A percentile compares a stretch with the other conserved stretches of the same genome.
These are phyloP conservation scores for Podospora appendiculata DNA, from an alignment of 495 filamentous ascomycete species.

Conservation along the genomic window DNA sequence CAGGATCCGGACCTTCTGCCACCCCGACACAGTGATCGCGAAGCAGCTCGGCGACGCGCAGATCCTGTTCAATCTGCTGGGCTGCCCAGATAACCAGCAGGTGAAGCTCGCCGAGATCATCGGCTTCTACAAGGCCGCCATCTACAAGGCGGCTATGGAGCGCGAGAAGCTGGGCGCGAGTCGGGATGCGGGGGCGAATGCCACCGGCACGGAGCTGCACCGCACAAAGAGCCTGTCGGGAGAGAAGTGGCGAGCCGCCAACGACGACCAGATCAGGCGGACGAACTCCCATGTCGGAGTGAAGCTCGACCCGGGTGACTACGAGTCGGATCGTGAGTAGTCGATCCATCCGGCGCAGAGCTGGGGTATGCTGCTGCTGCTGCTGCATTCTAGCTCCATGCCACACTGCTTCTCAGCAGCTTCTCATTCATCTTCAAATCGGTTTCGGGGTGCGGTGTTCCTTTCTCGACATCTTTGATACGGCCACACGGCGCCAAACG, in stretches of 20 bases:
- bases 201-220: not conserved
- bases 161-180: constrained; percentile 6
- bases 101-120: constrained; percentile 27
- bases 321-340: not conserved
- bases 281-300: not conserved
- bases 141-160: constrained; percentile 30
- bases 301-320: not conserved
- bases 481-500: too few species aligned
- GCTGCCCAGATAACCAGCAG: constrained; percentile 23
- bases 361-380: not conserved
- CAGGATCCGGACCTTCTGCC: constrained; percentile 35
- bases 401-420: not conserved
- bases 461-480: not conserved
- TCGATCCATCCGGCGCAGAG: not conserved
- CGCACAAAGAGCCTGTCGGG: constrained; percentile 4
- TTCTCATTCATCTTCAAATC: not conserved
- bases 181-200: not conserved
- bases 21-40: constrained; percentile 39
- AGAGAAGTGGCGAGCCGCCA: not conserved
- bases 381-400: not conserved
- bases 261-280: not conserved
- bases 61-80: constrained; percentile 28
- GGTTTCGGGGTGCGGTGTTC: not conserved
- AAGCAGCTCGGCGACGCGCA: constrained; percentile 37
- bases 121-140: constrained; percentile 29